A percentile compares a stretch with the other conserved stretches of the same genome.
Conservation (phyloP, 164 flowering plant species). For the Tinospora cordifolia region DNA sequence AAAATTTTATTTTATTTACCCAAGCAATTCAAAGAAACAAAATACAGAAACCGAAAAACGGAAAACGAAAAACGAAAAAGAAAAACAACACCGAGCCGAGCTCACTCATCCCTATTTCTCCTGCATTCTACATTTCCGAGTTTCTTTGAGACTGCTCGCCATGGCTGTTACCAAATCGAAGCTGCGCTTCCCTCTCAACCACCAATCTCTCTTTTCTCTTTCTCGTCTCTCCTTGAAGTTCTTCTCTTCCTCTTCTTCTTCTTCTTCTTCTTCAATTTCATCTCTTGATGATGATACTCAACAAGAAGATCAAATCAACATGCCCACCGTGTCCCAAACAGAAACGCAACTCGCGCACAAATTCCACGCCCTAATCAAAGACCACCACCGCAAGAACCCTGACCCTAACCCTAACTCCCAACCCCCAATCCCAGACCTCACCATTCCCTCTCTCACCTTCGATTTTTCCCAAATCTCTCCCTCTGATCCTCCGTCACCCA, state of each 20-base stretch:
- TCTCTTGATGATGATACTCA: slow-evolving; percentile 11
- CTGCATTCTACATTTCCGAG: too few relatives aligned
- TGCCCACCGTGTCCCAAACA: slow-evolving; percentile 17
- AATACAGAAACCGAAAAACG: too few relatives aligned
- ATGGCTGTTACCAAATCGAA: slow-evolving; percentile 43
- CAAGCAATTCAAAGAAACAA: too few relatives aligned
- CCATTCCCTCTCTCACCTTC: slow-evolving; percentile 46
- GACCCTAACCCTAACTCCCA: slow-evolving; percentile 31
- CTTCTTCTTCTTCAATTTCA: too few relatives aligned
- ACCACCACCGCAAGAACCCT: slow-evolving; percentile 72
- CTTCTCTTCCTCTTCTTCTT: slow-evolving; percentile 33
- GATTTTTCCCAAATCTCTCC: slow-evolving; percentile 37
- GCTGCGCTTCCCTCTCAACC: slow-evolving; percentile 12
- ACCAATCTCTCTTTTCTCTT: slow-evolving; percentile 15
- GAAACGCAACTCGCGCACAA: slow-evolving; percentile 46
- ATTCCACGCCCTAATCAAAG: slow-evolving; percentile 54
- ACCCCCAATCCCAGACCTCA: slow-evolving; percentile 28
- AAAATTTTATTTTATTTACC: too few relatives aligned
- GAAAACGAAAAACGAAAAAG: too few relatives aligned
- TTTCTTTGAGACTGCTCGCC: neutral
- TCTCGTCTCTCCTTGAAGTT: slow-evolving; percentile 15
- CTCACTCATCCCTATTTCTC: too few relatives aligned
- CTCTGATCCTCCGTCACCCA: slow-evolving; percentile 34
- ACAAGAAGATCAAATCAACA: slow-evolving; percentile 9
- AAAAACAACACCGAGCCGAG: too few relatives aligned